These are phyloP conservation scores for Ophiostoma piceae DNA, from an alignment of 2,329 filamentous ascomycete genomes.

Conservation along the genomic window DNA sequence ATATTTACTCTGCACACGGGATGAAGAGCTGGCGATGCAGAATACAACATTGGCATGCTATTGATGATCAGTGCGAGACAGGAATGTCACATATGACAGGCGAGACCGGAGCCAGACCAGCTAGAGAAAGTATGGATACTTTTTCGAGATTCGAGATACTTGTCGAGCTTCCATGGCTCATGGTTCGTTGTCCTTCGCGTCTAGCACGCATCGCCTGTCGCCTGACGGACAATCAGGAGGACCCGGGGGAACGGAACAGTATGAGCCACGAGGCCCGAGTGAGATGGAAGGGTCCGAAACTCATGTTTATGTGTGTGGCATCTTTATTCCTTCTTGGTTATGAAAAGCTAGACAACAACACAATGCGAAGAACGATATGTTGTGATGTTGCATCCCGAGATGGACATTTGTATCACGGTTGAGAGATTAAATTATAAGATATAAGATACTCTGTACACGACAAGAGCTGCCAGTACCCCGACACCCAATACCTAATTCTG, in stretches of 20 bases:
- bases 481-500: not conserved
- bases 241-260: constrained; percentile 2
- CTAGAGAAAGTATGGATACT: not conserved
- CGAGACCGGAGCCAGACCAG: not conserved
- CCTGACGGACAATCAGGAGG: not conserved
- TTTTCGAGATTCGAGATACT: not conserved
- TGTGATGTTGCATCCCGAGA: not conserved
- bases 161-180: not conserved
- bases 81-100: not conserved
- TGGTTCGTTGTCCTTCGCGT: not conserved
- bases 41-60: not conserved
- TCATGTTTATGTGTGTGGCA: too few species aligned
- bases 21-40: not conserved
- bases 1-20: not conserved
- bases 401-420: too few species aligned
- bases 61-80: not conserved
- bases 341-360: too few species aligned
- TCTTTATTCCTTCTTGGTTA: too few species aligned
- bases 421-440: too few species aligned
- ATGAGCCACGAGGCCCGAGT: not conserved
- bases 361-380: not conserved
- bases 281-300: not conserved
- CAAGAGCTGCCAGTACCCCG: too few species aligned
- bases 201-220: not conserved
- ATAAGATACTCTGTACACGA: too few species aligned